These are phyloP conservation scores for Oryza rufipogon DNA, from an alignment of 176 grass and related monocot genomes.

Conservation along the genomic window DNA sequence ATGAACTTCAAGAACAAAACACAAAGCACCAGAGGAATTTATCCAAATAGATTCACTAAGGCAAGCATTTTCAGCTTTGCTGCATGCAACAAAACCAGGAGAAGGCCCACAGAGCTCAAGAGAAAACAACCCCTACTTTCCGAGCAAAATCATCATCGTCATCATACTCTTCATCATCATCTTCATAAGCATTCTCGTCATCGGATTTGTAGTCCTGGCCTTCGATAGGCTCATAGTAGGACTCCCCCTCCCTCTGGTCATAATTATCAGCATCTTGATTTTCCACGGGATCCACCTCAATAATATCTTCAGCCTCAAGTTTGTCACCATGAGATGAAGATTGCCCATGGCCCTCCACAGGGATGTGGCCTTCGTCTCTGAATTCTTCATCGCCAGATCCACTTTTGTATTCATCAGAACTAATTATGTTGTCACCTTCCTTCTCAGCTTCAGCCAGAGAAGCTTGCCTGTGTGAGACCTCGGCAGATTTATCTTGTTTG, in stretches of 20 bases:
- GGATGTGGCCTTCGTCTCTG: constrained; percentile 56
- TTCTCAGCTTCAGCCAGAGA: constrained; percentile 41
- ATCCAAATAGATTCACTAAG: constrained; percentile 49
- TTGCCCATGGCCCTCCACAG: constrained; percentile 48
- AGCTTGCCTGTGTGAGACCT: constrained; percentile 31
- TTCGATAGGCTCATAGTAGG: constrained; percentile 52
- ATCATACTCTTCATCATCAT: constrained; percentile 68
- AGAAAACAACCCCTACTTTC: constrained; percentile 77
- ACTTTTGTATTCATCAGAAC: constrained; percentile 55
- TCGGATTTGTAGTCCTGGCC: constrained; percentile 56
- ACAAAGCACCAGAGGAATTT: constrained; percentile 38
- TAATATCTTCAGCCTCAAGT: constrained; percentile 47
- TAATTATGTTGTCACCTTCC: constrained; percentile 38
- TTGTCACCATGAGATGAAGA: constrained; percentile 45
- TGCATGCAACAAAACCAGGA: constrained; percentile 37
- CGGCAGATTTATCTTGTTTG: constrained; percentile 47
- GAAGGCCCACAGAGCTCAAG: constrained; percentile 37
- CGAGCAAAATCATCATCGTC: constrained; percentile 90
- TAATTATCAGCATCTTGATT: constrained; percentile 63
- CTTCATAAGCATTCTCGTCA: constrained; percentile 67
- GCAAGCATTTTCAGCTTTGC: constrained; percentile 39
- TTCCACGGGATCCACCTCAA: constrained; percentile 45
- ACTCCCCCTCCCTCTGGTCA: constrained; percentile 58
- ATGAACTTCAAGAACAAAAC: constrained; percentile 36
- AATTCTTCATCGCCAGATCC: constrained; percentile 52